phyloP scores from a whole-genome alignment of 345 rosid genomes.

The Excoecaria agallocha region DNA sequence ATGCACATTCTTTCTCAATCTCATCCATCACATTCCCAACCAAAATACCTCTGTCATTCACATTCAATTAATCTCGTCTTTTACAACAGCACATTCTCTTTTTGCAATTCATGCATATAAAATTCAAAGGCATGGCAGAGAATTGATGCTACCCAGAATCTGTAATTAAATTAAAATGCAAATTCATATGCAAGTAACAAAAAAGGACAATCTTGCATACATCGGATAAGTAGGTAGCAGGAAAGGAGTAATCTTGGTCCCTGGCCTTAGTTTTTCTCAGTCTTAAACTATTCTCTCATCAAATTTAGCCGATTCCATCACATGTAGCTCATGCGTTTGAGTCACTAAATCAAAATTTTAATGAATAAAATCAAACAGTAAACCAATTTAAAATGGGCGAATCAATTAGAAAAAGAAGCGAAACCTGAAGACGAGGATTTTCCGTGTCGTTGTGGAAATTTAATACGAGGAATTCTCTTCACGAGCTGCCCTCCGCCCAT shows the following conservation, averaged over 20 bases:
- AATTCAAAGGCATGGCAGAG: not conserved
- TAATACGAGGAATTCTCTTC: constrained; percentile 72
- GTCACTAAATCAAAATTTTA: not conserved
- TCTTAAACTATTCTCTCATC: not conserved
- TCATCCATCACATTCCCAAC: no score
- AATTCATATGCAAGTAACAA: not conserved
- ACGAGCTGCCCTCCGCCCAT: constrained; percentile 26
- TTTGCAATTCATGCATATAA: not conserved
- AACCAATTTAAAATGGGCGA: not conserved
- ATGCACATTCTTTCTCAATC: no score
- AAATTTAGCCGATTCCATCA: not conserved
- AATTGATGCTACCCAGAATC: not conserved
- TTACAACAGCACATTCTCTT: no score
- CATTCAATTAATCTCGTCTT: no score
- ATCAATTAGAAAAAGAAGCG: not conserved
- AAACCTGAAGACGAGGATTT: constrained; percentile 30
- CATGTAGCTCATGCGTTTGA: not conserved
- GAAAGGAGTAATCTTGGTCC: not conserved
- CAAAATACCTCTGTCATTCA: no score
- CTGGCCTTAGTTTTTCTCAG: not conserved
- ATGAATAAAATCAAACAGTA: not conserved
- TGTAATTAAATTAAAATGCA: not conserved
- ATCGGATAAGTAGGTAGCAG: not conserved
- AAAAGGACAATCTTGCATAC: not conserved
- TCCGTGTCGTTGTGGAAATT: constrained; percentile 60